A percentile compares a stretch with the other conserved stretches of the same genome.
Conservation (phyloP, 2,329 filamentous ascomycete genomes). For the Colletotrichum tamarilloi region DNA sequence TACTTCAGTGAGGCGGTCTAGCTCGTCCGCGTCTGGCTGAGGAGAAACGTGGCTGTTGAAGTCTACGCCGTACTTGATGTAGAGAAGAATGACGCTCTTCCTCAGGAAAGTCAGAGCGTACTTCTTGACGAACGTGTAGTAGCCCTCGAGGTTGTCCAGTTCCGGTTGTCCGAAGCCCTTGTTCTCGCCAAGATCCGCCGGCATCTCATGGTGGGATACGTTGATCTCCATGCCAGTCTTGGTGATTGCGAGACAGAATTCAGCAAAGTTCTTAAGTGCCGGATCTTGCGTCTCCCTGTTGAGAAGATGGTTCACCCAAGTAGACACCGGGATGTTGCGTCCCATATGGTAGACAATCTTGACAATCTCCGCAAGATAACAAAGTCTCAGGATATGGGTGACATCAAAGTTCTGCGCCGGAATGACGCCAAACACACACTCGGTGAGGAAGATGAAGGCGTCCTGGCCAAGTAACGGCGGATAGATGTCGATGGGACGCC, state of each 20-base stretch:
- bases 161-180: constrained; percentile 66
- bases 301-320: constrained; percentile 60
- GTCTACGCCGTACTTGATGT: constrained; percentile 89
- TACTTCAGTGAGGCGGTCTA: constrained; percentile 81
- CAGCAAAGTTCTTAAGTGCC: constrained; percentile 64
- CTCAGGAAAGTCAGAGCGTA: constrained; percentile 93
- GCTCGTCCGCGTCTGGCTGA: constrained; percentile 76
- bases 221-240: constrained; percentile 56
- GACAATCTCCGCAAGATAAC: constrained; percentile 90
- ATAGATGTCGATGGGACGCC: constrained; percentile 57
- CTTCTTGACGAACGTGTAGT: constrained; percentile 74
- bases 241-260: constrained; percentile 63
- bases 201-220: constrained; percentile 44
- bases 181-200: constrained; percentile 49
- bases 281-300: constrained; percentile 56
- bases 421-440: constrained; percentile 78
- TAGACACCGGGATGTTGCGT: constrained; percentile 62
- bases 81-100: constrained; percentile 84
- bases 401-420: constrained; percentile 78
- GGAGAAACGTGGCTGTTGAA: constrained; percentile 78
- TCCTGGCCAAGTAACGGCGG: constrained; percentile 75
- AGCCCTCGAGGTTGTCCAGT: constrained; percentile 63
- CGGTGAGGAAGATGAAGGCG: constrained; percentile 83
- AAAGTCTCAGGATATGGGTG: constrained; percentile 83
- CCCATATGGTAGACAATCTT: constrained; percentile 77